Base-by-base conservation (phyloP, 768 basidiomycete genomes). In the Suillus fuscotomentosus region DNA sequence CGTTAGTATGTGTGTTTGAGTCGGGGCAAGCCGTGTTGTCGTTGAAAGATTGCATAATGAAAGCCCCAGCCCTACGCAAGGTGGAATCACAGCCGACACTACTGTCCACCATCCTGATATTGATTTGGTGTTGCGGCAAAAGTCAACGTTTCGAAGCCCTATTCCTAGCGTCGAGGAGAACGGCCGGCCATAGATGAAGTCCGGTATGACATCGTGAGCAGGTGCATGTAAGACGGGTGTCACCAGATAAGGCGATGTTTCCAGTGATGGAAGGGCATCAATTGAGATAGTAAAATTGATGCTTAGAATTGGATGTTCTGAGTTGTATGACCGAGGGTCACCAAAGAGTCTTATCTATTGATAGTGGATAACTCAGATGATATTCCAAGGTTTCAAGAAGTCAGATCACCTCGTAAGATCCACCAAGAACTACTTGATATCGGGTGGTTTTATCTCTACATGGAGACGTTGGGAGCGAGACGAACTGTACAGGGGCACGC, bases 301-400 rank as follows among this genome's bases (percentile, higher is more conserved):
- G 24, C 76, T 83, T 63, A 92, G 84, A 14, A 80, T 76, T 0
- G 92, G 93, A 4, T 78, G 62, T 1, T 80, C 75, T 27, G 72
- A 77, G 9, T 75, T 76, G 11, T 76, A 68, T 17, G 72, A 75
- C 39, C 68, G 76, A 11, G 92, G 91, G 73, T 92, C 91, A 8
- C 93, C 93, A 72, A 94, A 96, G 55, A 95, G 81, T 66, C 94
- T 81, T 63, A 95, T 92, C 90, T 94, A 68, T 31, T 9, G 50
- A 60, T 27, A 39, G 41, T 17, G 48, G 51, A 51, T 59, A 60
- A 59, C 54, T 61, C 36, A 38, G 31, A 67, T 57, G 57, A 55
- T 55, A 3, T 10, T 31, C 60, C 55, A 62, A 43, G 38, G 38
- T 56, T 27, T 24, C 10, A 7, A 6, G 20, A 39, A 65, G 45